Base-by-base conservation (phyloP, 495 filamentous ascomycete genomes). In the Xylaria nigripes region DNA sequence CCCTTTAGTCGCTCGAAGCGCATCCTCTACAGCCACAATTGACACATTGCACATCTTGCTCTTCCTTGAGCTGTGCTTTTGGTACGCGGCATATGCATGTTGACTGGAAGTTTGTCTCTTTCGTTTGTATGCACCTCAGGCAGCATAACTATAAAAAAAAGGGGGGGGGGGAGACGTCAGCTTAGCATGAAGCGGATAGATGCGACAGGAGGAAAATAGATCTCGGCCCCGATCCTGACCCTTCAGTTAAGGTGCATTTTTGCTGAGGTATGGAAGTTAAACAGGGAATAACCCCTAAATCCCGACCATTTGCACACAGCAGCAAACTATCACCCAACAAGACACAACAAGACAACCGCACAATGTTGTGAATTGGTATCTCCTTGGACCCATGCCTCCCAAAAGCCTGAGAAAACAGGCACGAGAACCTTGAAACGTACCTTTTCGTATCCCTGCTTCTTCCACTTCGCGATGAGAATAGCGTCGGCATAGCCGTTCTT, bases 371-470 rank as follows among this genome's bases (percentile, higher is more conserved):
- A 34, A 34, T 34, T 34, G 32, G 12, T 8, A 34, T 13, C 12
- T 34, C 32, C n/a, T 34, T 34, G 32, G 13, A 7, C 2, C 13
- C 6, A 4, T 15, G 6, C 32, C 7, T 13, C 32, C 12, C 32
- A 6, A 34, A 13, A 10, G 12, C 15, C 23, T 10, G 43, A 48
- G 12, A 48, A 58, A 13, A 48, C 27, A 12, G n/a, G 57, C 25
- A 47, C 29, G 51, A 27, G 34, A 21, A n/a, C n/a, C n/a, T 2
- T 5, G 2, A 21, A 27, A 68, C 76, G 45, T 70, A 89, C 87
- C 83, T 97, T 96, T 72, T 97, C 93, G 71, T 99, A 99, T 19
- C 93, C 94, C 64, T 92, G 86, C 73, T 97, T 99, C 80, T 99
- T 99, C 93, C 93, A 99, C 73, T 99, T 97, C 15, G 93, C 93